Base-by-base conservation (phyloP, 108 stramenopile genomes). In the Fistulifera solaris region DNA sequence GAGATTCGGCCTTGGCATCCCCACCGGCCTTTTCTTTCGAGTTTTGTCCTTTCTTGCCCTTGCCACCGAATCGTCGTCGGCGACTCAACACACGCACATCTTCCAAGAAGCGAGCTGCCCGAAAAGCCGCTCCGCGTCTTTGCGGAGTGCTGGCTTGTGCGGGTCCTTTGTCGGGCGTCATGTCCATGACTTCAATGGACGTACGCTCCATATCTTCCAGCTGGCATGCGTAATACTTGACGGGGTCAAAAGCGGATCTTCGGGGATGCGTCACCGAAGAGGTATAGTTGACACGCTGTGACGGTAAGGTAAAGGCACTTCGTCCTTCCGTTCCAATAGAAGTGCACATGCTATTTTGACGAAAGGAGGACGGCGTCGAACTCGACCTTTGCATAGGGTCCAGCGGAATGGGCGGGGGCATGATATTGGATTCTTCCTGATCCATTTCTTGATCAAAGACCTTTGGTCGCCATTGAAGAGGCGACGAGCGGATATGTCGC, bases 131-230 rank as follows among this genome's bases (percentile, higher is more conserved):
- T 27, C 24, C 50, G 8, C 25, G 50, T 10, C 6, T 46, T 18
- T 46, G 19, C 2, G 44, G 19, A 22, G 19, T 46, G 11, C 18
- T 51, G 50, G n/a, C n/a, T 27, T 25, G 5, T 28, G 3, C 25
- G n/a, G 26, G n/a, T 12, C n/a, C 27, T 25, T 23, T 23, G 25
- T 25, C 50, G 3, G 50, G 27, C 5, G 26, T 51, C 21, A 27
- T 51, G 18, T 51, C 26, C 21, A 27, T 27, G 6, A 51, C 50
- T 51, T 51, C 50, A 12, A 51, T 51, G 22, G 50, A 51, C 5
- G 50, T 51, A 10, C 50, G 50, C 11, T 51, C 50, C 50, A 51
- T 51, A 23, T 51, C 50, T 27, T 51, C 50, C 50, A 51, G 22
- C 27, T n/a, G 19, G 11, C 23, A 51, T n/a, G 50, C 26, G 26